Evolutionary conservation across 305 asterid species (phyloP).

Genomic region (Ruellia speciosa): DNA sequence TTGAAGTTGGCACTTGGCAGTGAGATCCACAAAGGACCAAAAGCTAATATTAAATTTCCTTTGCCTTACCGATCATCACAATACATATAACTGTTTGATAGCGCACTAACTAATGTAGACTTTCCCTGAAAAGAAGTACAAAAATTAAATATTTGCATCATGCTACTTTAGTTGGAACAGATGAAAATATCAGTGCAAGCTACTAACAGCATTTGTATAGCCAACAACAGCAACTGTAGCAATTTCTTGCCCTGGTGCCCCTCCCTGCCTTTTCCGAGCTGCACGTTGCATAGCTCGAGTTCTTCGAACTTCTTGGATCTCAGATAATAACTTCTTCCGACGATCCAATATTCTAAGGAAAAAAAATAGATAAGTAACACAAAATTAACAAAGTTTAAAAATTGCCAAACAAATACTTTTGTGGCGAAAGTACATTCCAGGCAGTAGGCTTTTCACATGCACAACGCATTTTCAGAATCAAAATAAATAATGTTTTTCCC

Average conservation of each 20-base stretch:
- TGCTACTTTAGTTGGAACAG: constrained; percentile 15
- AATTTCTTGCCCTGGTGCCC: constrained; percentile 53
- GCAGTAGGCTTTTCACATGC: constrained; percentile 12
- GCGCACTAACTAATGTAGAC: constrained; percentile 77
- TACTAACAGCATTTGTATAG: constrained; percentile 91
- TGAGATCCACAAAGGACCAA: background rate
- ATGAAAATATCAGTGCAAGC: constrained; percentile 17
- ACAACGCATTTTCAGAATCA: constrained; percentile 4
- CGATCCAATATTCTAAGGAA: constrained; percentile 72
- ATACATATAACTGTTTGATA: constrained; percentile 64
- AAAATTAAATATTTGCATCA: constrained; percentile 19
- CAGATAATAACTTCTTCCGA: constrained; percentile 59
- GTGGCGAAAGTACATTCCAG: constrained; percentile 6
- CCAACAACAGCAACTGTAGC: constrained; percentile 92
- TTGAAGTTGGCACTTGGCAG: too few species aligned
- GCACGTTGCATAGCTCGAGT: constrained; percentile 85
- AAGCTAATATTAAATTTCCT: background rate
- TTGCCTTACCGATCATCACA: constrained; percentile 74
- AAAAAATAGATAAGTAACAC: constrained; percentile 3
- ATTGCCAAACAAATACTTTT: constrained; percentile 15
- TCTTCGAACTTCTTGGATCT: constrained; percentile 86
- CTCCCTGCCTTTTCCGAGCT: constrained; percentile 72
- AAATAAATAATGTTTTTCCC: background rate
- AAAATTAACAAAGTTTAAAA: constrained; percentile 9
- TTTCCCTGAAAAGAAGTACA: constrained; percentile 59